A percentile compares a stretch with the other conserved stretches of the same genome.
Evolutionary conservation across 2,329 filamentous ascomycete species (phyloP).

Genomic region (Rutstroemia sp.): DNA sequence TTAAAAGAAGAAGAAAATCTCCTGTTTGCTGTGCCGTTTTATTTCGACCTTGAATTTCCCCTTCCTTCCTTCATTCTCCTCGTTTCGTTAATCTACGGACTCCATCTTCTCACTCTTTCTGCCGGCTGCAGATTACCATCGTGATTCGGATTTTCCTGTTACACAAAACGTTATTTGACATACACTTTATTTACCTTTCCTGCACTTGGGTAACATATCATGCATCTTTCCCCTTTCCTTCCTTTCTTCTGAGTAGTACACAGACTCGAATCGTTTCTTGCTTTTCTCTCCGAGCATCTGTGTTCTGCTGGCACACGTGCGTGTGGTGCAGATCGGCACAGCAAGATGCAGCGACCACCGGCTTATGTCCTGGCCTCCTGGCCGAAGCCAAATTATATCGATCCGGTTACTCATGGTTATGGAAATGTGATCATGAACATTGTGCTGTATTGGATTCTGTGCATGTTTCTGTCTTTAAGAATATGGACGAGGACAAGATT

Average conservation of each 20-base stretch:
- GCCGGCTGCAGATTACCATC: too few relatives aligned
- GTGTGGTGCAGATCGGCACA: not conserved
- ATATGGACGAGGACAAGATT: constrained; percentile 39
- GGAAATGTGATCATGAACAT: constrained; percentile 36
- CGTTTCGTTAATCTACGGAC: too few relatives aligned
- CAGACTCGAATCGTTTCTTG: too few relatives aligned
- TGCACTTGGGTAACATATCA: not conserved
- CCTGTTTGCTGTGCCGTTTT: too few relatives aligned
- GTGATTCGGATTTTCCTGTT: too few relatives aligned
- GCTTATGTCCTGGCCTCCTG: constrained; percentile 14
- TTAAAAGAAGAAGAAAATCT: too few relatives aligned
- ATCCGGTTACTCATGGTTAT: constrained; percentile 38
- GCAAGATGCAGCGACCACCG: constrained; percentile 20
- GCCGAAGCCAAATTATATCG: constrained; percentile 38
- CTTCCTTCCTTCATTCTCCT: too few relatives aligned
- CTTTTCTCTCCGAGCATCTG: too few relatives aligned
- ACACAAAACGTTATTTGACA: not conserved
- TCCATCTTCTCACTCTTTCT: too few relatives aligned
- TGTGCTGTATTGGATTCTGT: constrained; percentile 32
- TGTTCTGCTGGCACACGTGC: too few relatives aligned
- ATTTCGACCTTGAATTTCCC: too few relatives aligned
- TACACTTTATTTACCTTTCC: not conserved
- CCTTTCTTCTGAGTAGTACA: not conserved
- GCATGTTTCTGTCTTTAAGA: constrained; percentile 36
- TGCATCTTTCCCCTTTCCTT: not conserved